A percentile compares a stretch with the other conserved stretches of the same genome.
Evolutionary conservation across 2,329 filamentous ascomycete species (phyloP).

Genomic region (Fusarium clavum): DNA sequence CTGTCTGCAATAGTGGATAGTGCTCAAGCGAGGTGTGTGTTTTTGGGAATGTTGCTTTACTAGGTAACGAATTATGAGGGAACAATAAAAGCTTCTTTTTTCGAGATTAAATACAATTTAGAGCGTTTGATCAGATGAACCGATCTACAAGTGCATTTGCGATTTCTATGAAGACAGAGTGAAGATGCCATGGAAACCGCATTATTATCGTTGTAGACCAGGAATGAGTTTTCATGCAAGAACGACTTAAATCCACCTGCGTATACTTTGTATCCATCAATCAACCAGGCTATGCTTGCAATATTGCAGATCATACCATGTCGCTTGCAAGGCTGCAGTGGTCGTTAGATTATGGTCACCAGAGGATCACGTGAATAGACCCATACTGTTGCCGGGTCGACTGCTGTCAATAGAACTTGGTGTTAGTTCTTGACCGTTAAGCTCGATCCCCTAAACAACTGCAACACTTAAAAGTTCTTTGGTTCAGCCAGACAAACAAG

Average conservation of each 20-base stretch:
- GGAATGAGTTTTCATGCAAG: background rate
- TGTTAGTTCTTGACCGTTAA: conserved; percentile 31
- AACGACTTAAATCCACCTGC: background rate
- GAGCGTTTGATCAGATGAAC: conserved; percentile 36
- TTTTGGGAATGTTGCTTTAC: conserved; percentile 51
- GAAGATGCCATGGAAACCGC: background rate
- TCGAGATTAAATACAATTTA: conserved; percentile 44
- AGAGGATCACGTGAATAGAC: conserved; percentile 18
- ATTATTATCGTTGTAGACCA: background rate
- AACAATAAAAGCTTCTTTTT: conserved; percentile 54
- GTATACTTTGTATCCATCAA: background rate
- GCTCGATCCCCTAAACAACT: conserved; percentile 21
- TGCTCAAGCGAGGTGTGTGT: conserved; percentile 50
- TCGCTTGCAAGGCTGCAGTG: background rate
- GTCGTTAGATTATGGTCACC: conserved; percentile 6
- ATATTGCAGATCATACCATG: conserved; percentile 6
- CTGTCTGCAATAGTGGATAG: conserved; percentile 37
- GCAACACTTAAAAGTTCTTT: conserved; percentile 29
- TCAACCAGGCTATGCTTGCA: background rate
- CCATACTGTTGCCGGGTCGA: conserved; percentile 38
- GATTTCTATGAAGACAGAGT: background rate
- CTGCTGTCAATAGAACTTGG: conserved; percentile 24
- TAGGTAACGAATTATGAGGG: conserved; percentile 57
- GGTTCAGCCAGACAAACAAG: conserved; percentile 9
- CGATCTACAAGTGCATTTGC: conserved; percentile 13